Percentiles rank a stretch among this genome's conserved stretches.
Conservation (phyloP, 2,329 filamentous ascomycete genomes). For the Verticillium nubilum region DNA sequence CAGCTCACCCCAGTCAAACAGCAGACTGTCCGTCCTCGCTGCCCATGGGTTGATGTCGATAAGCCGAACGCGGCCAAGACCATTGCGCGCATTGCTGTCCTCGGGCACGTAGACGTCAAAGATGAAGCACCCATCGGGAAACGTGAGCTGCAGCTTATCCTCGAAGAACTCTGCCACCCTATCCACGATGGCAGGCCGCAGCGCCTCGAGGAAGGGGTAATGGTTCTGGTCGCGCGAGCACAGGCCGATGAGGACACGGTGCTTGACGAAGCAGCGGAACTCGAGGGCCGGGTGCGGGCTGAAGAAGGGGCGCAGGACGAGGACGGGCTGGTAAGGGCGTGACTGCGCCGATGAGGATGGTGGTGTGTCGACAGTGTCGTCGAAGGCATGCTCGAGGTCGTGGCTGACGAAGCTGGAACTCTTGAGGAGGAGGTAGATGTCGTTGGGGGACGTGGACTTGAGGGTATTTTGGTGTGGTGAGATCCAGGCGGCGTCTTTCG, state of each 20-base stretch:
- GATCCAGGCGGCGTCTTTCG: conserved; percentile 95
- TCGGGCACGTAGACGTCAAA: conserved; percentile 92
- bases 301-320: conserved; percentile 85
- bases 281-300: conserved; percentile 85
- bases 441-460: conserved; percentile 82
- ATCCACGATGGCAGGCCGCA: conserved; percentile 62
- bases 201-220: conserved; percentile 68
- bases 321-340: conserved; percentile 61
- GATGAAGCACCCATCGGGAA: conserved; percentile 76
- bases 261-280: conserved; percentile 91
- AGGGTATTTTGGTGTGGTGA: conserved; percentile 78
- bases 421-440: conserved; percentile 91
- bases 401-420: conserved; percentile 92
- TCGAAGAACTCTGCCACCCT: conserved; percentile 75
- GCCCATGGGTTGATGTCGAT: conserved; percentile 98
- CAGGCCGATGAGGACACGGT: conserved; percentile 73
- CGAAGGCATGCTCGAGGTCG: conserved; percentile 89
- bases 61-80: conserved; percentile 72
- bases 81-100: conserved; percentile 43
- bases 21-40: conserved; percentile 75
- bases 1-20: conserved; percentile 88
- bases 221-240: conserved; percentile 87
- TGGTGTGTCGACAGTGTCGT: conserved; percentile 59
- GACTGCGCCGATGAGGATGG: conserved; percentile 28
- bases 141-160: conserved; percentile 65